phyloP scores from a whole-genome alignment of 2,329 filamentous ascomycete species.

The Plenodomus biglobosus region DNA sequence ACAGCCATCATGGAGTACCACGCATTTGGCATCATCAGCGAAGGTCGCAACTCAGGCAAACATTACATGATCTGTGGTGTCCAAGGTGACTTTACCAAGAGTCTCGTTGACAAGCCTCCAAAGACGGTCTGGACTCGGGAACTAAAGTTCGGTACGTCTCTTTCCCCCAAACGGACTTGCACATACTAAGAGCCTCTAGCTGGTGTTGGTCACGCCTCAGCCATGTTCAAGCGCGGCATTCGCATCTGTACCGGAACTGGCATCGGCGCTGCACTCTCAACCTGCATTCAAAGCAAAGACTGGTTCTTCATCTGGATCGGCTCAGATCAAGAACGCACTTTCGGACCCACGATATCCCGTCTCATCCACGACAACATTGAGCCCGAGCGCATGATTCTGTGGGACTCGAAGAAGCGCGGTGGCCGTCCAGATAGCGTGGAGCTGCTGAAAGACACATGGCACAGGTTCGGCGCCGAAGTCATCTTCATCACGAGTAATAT shows the following conservation, averaged over 20 bases:
- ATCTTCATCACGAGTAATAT: slow-evolving; percentile 43
- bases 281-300: slow-evolving; percentile 39
- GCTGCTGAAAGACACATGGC: slow-evolving; percentile 39
- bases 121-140: slow-evolving; percentile 40
- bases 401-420: slow-evolving; percentile 41
- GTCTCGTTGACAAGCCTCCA: slow-evolving; percentile 37
- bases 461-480: slow-evolving; percentile 36
- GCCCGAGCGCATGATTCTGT: slow-evolving; percentile 42
- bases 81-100: slow-evolving; percentile 41
- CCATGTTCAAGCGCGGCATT: slow-evolving; percentile 42
- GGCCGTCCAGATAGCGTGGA: slow-evolving; percentile 39
- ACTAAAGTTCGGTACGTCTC: slow-evolving; percentile 38
- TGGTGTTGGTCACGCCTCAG: slow-evolving; percentile 39
- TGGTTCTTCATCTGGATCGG: slow-evolving; percentile 45
- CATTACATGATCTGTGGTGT: slow-evolving; percentile 45
- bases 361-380: slow-evolving; percentile 39
- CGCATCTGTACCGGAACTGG: slow-evolving; percentile 42
- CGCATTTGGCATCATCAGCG: slow-evolving; percentile 42
- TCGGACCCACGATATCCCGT: slow-evolving; percentile 37
- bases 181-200: slow-evolving; percentile 28
- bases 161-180: background rate
- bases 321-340: slow-evolving; percentile 40
- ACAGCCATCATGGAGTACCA: slow-evolving; percentile 44
- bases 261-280: slow-evolving; percentile 40
- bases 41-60: slow-evolving; percentile 29